phyloP scores from a whole-genome alignment of 2,329 filamentous ascomycete species.

The Beauveria caledonica region DNA sequence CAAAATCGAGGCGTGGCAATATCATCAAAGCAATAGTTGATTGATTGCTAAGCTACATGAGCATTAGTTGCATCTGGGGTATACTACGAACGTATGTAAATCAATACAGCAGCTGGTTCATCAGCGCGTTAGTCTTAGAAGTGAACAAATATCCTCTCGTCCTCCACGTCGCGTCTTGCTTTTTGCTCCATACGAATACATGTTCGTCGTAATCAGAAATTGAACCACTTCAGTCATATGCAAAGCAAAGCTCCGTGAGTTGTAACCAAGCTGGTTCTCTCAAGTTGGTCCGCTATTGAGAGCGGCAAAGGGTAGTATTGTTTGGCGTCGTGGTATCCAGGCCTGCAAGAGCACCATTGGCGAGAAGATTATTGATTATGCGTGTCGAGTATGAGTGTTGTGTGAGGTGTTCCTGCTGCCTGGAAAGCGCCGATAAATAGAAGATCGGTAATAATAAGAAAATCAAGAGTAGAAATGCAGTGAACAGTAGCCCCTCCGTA shows the following conservation, averaged over 20 bases:
- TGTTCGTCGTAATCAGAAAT: slow-evolving; percentile 5
- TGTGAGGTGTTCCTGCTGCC: background rate
- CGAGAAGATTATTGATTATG: background rate
- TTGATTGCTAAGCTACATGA: slow-evolving; percentile 10
- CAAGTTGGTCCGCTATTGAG: background rate
- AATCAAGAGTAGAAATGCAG: slow-evolving; percentile 12
- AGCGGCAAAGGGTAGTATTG: background rate
- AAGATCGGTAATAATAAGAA: slow-evolving; percentile 14
- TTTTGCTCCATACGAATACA: slow-evolving; percentile 4
- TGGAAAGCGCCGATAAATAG: slow-evolving; percentile 5
- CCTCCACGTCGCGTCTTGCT: background rate
- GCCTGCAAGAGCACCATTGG: background rate
- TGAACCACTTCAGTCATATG: slow-evolving; percentile 8
- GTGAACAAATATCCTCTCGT: slow-evolving; percentile 8
- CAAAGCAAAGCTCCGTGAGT: slow-evolving; percentile 7
- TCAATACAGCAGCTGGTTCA: slow-evolving; percentile 11
- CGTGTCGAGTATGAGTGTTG: background rate
- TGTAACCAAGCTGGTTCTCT: slow-evolving; percentile 8
- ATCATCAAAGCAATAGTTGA: background rate
- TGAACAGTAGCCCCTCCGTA: slow-evolving; percentile 16
- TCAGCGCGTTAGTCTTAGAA: slow-evolving; percentile 11
- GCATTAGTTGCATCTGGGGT: slow-evolving; percentile 9
- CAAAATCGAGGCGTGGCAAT: background rate
- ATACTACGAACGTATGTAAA: slow-evolving; percentile 12
- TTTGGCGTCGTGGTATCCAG: background rate